Percentiles rank a stretch among this genome's conserved stretches.
phyloP scores from a whole-genome alignment of 2,329 filamentous ascomycete genomes.

The Biscogniauxia mediterranea region DNA sequence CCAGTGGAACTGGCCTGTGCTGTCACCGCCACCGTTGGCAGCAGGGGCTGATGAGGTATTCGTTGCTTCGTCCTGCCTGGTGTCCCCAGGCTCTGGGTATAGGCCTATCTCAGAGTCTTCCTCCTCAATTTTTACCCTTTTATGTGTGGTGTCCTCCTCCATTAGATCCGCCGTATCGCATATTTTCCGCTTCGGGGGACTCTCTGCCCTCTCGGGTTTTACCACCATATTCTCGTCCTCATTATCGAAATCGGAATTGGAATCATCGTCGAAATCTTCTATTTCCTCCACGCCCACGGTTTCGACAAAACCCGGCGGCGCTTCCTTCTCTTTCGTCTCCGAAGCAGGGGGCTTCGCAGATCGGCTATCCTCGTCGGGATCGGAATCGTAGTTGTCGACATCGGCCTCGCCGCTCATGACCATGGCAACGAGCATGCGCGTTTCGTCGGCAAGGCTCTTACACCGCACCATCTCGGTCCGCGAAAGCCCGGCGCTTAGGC shows the following conservation, averaged over 20 bases:
- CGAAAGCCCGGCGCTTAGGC: conserved; percentile 64
- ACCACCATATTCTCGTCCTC: not conserved
- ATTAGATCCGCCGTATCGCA: conserved; percentile 12
- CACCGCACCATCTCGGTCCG: conserved; percentile 84
- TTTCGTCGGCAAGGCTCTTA: conserved; percentile 75
- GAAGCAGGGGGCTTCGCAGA: conserved; percentile 25
- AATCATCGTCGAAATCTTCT: conserved; percentile 9
- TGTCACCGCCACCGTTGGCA: conserved; percentile 1
- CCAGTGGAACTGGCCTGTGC: conserved; percentile 29
- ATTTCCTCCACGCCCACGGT: conserved; percentile 13
- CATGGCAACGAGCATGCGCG: conserved; percentile 68
- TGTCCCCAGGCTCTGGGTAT: conserved; percentile 8
- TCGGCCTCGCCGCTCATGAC: conserved; percentile 57
- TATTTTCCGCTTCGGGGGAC: conserved; percentile 23
- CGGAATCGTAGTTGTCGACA: conserved; percentile 40
- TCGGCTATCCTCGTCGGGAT: conserved; percentile 26
- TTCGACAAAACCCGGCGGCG: conserved; percentile 19
- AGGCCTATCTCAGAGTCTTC: conserved; percentile 1
- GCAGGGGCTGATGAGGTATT: not conserved
- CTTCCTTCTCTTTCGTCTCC: conserved; percentile 30
- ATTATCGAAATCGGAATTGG: conserved; percentile 12
- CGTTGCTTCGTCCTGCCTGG: conserved; percentile 3
- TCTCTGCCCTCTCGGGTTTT: no score
- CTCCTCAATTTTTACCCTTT: conserved; percentile 24
- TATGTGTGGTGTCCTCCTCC: conserved; percentile 9